phyloP scores from a whole-genome alignment of 2,329 filamentous ascomycete genomes.

The Metarhizium album region DNA sequence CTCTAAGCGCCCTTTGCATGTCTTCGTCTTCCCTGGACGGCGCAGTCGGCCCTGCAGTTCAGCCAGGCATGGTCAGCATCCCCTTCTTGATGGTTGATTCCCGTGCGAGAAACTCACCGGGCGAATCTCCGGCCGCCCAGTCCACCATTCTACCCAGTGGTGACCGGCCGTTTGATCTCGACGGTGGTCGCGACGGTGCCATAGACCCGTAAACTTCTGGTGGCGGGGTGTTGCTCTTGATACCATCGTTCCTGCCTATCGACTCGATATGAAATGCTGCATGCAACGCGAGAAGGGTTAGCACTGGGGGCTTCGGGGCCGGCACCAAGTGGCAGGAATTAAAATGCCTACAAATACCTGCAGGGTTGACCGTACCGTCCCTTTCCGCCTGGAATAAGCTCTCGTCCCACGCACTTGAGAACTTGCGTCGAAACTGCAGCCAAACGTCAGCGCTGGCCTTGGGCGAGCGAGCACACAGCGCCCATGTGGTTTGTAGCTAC shows the following conservation, averaged over 20 bases:
- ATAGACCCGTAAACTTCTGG: conserved; percentile 29
- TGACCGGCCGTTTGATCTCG: conserved; percentile 45
- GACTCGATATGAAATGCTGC: conserved; percentile 47
- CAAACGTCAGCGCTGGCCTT: background rate
- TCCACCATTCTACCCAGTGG: conserved; percentile 43
- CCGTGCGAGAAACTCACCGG: conserved; percentile 20
- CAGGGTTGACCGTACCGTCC: conserved; percentile 33
- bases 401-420: conserved; percentile 43
- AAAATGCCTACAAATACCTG: conserved; percentile 33
- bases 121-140: conserved; percentile 30
- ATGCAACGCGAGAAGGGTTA: background rate
- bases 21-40: conserved; percentile 42
- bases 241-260: conserved; percentile 31
- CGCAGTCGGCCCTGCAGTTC: conserved; percentile 23
- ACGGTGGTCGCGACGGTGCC: conserved; percentile 52
- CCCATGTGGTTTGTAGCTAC: background rate
- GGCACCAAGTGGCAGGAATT: background rate
- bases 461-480: background rate
- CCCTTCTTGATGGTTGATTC: background rate
- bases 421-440: conserved; percentile 35
- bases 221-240: conserved; percentile 32
- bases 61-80: background rate
- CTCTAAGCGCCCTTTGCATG: conserved; percentile 43
- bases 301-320: background rate
- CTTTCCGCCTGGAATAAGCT: conserved; percentile 39